Conservation (phyloP, 192 early-diverging fungal genomes). For the Irineochytrium annulatum region DNA sequence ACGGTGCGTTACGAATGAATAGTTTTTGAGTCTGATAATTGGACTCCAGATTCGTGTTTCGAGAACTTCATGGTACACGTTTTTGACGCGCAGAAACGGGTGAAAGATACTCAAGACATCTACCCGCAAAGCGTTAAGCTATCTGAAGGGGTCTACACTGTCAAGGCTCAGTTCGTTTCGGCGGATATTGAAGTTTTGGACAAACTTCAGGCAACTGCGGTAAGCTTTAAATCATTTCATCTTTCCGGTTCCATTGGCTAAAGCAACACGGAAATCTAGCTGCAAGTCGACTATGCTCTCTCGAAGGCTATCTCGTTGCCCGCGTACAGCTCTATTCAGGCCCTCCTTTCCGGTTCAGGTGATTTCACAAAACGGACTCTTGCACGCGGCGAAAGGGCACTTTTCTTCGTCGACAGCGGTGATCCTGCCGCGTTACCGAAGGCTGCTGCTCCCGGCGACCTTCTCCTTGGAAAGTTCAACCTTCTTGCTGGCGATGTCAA, state of each 20-base stretch:
- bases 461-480: constrained; percentile 60
- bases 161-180: constrained; percentile 75
- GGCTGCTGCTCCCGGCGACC: constrained; percentile 73
- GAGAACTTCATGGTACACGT: constrained; percentile 38
- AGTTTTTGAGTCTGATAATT: background rate
- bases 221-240: background rate
- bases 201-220: constrained; percentile 52
- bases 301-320: constrained; percentile 51
- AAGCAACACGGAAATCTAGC: constrained; percentile 10
- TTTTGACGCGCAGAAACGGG: constrained; percentile 76
- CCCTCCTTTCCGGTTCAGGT: constrained; percentile 34
- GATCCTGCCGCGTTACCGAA: constrained; percentile 46
- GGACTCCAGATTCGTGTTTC: constrained; percentile 27
- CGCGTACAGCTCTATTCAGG: constrained; percentile 51
- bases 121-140: constrained; percentile 70
- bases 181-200: constrained; percentile 67
- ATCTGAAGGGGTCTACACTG: constrained; percentile 74
- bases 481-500: constrained; percentile 14
- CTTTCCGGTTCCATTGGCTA: constrained; percentile 1
- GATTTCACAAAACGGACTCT: constrained; percentile 44
- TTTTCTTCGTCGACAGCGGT: constrained; percentile 56
- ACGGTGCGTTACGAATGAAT: constrained; percentile 46
- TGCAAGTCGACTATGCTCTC: constrained; percentile 62
- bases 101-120: constrained; percentile 53
- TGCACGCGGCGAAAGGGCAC: constrained; percentile 43